phyloP scores from a whole-genome alignment of 2,329 filamentous ascomycete species.

The Alternaria tenuissima region DNA sequence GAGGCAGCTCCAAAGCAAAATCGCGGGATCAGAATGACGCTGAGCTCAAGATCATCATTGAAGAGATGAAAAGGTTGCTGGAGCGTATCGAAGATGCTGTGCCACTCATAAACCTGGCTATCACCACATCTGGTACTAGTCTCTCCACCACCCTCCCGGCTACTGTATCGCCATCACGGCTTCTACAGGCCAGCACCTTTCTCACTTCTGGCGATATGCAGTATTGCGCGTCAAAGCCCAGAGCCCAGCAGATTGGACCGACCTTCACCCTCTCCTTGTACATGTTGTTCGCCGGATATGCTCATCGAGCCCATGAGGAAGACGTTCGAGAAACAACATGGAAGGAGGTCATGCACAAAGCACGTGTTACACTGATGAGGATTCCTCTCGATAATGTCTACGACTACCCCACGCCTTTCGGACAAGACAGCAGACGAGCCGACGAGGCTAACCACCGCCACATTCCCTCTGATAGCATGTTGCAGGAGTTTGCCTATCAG shows the following conservation, averaged over 20 bases:
- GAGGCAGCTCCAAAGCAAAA: conserved; percentile 56
- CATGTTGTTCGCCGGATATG: conserved; percentile 90
- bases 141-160: conserved; percentile 80
- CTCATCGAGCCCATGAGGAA: conserved; percentile 64
- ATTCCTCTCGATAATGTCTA: conserved; percentile 68
- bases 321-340: conserved; percentile 75
- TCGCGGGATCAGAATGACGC: conserved; percentile 65
- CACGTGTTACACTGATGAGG: conserved; percentile 79
- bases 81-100: conserved; percentile 87
- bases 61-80: conserved; percentile 78
- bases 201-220: conserved; percentile 86
- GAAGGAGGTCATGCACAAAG: conserved; percentile 97
- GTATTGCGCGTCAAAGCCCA: conserved; percentile 71
- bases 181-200: conserved; percentile 92
- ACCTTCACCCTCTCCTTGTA: conserved; percentile 88
- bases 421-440: conserved; percentile 18
- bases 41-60: conserved; percentile 74
- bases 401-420: conserved; percentile 49
- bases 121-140: conserved; percentile 90
- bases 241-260: conserved; percentile 83
- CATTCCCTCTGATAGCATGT: conserved; percentile 55
- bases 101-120: conserved; percentile 89
- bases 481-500: conserved; percentile 79
- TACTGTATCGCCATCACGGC: conserved; percentile 85
- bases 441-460: conserved; percentile 33